Evolutionary conservation across 352 stramenopile genomes (phyloP), one percentile per base, ranked within the genome.

Genomic region (Globisporangium spinosum): DNA sequence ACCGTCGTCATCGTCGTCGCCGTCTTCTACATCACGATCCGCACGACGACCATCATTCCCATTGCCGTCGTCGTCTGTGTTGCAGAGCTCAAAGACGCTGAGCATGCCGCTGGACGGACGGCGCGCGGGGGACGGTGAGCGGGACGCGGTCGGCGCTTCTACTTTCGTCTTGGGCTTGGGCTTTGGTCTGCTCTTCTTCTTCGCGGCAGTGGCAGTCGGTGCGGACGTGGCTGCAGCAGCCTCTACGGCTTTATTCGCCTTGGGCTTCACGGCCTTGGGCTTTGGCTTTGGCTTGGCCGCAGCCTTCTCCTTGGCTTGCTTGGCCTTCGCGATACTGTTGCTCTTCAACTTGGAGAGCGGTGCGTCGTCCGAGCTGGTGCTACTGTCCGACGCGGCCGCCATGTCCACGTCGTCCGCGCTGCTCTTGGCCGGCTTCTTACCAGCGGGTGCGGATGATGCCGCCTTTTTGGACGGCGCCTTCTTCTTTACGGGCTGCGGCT

Each of bases 1-100:
- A 15, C 73, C 65, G 57, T 80, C 76, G 29, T 67, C 69, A 6
- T 64, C 62, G 40, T 70, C 70, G 20, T 22, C 29, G 8, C 3
- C 10, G 13, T 67, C 34, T 34, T 47, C 27, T 22, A 22, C 20
- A 34, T 38, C 12, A 17, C 38, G 38, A 15, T 38, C 17, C 17
- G 27, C 29, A 27, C 55, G 23, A 38, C 22, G 13, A 58, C 22
- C 15, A 58, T 23, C 29, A 45, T 45, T 61, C 43, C 17, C 17
- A 51, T 51, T 25, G 27, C 6, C 54, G 12, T 89, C 83, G 49
- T 87, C 79, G 49, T 71, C 83, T 67, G 80, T 77, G 57, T 83
- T 89, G 63, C 83, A 92, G 27, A 94, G 73, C 68, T 94, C 86
- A 56, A 91, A 73, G 47, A 94, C 80, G 54, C 86, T 94, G 58